Evolutionary conservation across 495 filamentous ascomycete genomes (phyloP), one percentile per base, ranked within the genome.

Genomic region (Haplographium delicatum): DNA sequence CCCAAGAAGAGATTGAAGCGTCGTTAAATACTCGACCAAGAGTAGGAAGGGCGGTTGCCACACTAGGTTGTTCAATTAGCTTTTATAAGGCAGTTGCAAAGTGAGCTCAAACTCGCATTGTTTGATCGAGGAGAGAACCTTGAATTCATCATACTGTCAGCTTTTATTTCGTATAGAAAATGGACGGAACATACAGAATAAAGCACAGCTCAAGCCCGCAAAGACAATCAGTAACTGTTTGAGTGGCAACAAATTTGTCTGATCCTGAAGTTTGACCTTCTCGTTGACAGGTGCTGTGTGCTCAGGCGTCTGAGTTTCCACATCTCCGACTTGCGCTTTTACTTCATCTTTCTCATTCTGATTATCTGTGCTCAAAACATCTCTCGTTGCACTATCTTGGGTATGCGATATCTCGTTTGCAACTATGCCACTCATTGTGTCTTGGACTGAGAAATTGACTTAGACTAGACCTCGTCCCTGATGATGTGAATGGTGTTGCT

Each of bases 1-100:
- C 76, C 85, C 85, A 89, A 0, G 76, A 60, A 26, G 83, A 81
- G 18, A 76, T 81, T 30, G 74, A 64, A 0, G 73, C 75, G 8
- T 26, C 31, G 42, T 75, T 53, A 1, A 85, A 66, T 25, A 82
- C 78, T 35, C 62, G 64, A 27, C 73, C 73, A 51, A 85, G 78
- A 7, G 73, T 76, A 1, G 80, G 81, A 0, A 84, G 63, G 1
- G 73, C 72, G 3, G 79, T 83, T 9, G 81, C 73, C 53, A 82
- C 71, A 35, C 28, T 31, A 31, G 28, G 28, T 31, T 31, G 7
- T 31, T 6, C 13, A 31, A 31, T 31, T 31, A 31, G 28, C 28
- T 31, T 31, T 6, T n/a, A n/a, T n/a, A n/a, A n/a, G 28, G 7
- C 13, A 31, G 28, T 6, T 31, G 28, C 28, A 31, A 31, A 31